Evolutionary conservation across 2,329 filamentous ascomycete species (phyloP), one percentile per base, ranked within the genome.

Genomic region (Ciborinia camelliae): DNA sequence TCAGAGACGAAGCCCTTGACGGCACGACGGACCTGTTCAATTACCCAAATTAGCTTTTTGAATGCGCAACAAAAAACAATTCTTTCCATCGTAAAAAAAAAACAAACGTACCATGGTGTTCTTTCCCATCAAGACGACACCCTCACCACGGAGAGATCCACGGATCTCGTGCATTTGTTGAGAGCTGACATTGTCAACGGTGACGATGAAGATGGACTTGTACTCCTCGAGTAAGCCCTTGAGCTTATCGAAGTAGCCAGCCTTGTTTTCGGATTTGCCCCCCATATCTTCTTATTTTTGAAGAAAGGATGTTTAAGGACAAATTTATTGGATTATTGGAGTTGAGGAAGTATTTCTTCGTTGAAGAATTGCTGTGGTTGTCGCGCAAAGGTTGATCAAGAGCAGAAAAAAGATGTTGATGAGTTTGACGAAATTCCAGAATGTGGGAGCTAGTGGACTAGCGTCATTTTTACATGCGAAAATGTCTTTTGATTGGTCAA

Each of bases 101-200:
- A n/a, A n/a, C n/a, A n/a, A 35, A 63, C 68, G 55, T 81, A 95
- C 94, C 95, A 99, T 99, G 82, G 95, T 99, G 89, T 99, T 99
- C 90, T 97, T 98, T 80, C 94, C 95, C 95, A 98, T 98, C 83
- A 99, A 86, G 76, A 99, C 93, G 75, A 98, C 90, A 82, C 87
- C 93, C 82, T 96, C 83, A 70, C 89, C 90, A 80, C 95, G 93
- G 80, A 99, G 90, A 77, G 91, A 82, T 77, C 89, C 83, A 81
- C 95, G 91, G 81, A 99, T 98, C 88, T 99, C 95, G 91, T 99
- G 95, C 96, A 99, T 99, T 89, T 99, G 96, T 89, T 99, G 95
- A 75, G 95, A 99, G 81, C 90, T 92, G 88, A 99, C 95, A 99
- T 98, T 99, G 92, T 98, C 91, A 79, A 94, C 90, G 79, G 79